Evolutionary conservation across 1,284 basidiomycete species (phyloP), one percentile per base, ranked within the genome.

Genomic region (Cryptococcus sp.): DNA sequence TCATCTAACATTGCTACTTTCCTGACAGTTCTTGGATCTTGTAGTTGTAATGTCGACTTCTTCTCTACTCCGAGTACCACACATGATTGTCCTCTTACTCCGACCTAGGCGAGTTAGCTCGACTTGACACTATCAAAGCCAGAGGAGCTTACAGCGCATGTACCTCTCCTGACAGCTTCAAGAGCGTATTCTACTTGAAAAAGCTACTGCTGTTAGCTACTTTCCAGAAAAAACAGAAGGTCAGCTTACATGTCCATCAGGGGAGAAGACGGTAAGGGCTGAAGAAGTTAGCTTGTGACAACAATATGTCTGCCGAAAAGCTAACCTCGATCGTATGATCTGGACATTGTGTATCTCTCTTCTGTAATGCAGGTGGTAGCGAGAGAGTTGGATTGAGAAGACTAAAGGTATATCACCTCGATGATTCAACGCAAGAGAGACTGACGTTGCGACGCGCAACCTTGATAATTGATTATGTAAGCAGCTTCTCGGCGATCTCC

Each of bases 1-100:
- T 98, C 95, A 71, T 99, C 96, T 45, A 99, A 80, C 91, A 98
- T 95, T 59, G 91, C 96, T 11, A 98, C 95, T 77, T 99, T 99
- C 57, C 95, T 83, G 14, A 98, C 93, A 2, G 96, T 98, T 55
- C 96, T 83, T 8, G 96, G 90, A 79, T 99, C 96, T 81, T 99
- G 96, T 6, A 99, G 83, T 77, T 99, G 96, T 32, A 98, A 82
- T 14, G 97, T 86, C 0, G 90, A 93, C 79, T 98, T 98, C 86
- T 98, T 98, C 82, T 99, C 96, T 23, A 98, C 96, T 53, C 95
- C 96, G 32, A 99, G 83, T 4, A 98, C 92, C 4, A 97, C 96
- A 37, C 94, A 89, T 68, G 94, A 87, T 73, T 90, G 88, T 61
- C 96, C 96, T 60, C 92, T 86, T 35, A 98, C 91, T 51, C 96